Percentiles rank a stretch among this genome's conserved stretches.
Conservation (phyloP, 2,329 filamentous ascomycete species). For the Colletotrichum tropicale region DNA sequence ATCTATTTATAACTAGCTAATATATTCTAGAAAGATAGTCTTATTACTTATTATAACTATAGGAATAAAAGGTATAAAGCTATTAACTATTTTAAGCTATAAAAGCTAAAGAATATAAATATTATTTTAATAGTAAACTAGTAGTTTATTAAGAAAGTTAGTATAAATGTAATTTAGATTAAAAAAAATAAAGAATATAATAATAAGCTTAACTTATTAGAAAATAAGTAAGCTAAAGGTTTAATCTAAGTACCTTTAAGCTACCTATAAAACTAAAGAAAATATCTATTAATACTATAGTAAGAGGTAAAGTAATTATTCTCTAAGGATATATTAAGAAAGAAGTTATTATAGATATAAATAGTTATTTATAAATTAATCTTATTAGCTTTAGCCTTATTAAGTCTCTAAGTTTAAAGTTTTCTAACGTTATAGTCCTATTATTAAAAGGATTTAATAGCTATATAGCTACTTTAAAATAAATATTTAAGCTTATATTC, state of each 20-base stretch:
- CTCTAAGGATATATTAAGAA: no score
- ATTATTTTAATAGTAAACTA: not conserved
- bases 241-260: rapidly evolving
- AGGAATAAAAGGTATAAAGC: not conserved
- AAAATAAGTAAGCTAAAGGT: not conserved
- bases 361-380: not conserved
- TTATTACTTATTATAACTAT: not conserved
- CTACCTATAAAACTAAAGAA: no score
- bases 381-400: not conserved
- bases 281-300: no score
- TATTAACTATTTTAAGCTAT: not conserved
- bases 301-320: no score
- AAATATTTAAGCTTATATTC: not conserved
- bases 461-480: not conserved
- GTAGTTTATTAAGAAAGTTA: not conserved
- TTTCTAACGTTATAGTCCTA: not conserved
- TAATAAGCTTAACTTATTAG: not conserved
- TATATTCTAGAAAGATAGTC: not conserved
- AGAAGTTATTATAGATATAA: not conserved
- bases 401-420: not conserved
- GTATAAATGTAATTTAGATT: not conserved
- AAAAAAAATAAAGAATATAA: not conserved
- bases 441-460: not conserved
- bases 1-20: not conserved
- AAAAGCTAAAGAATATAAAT: not conserved